Base-by-base conservation (phyloP, 805 yeast genomes). In the Nakazawaea anatomiae region DNA sequence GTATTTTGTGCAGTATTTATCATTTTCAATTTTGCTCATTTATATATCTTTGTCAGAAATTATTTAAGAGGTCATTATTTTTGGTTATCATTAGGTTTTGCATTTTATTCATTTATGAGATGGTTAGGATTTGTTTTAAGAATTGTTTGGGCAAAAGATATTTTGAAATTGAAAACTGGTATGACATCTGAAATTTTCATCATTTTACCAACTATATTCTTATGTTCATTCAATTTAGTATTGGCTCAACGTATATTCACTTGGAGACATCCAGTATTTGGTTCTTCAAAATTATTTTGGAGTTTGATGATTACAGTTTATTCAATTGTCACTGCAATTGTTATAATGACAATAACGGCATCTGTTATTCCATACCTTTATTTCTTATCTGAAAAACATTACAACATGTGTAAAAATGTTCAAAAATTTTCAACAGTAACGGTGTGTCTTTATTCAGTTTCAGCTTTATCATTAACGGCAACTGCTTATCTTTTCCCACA, bases 231-330 rank as follows among this genome's bases (percentile, higher is more conserved):
- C 59, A 83, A 82, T 60, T 71, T 84, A 63, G 76, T 84, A 27
- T 66, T 86, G 48, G 88, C 88, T 4, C 90, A 85, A 62, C 76
- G 92, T 62, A 69, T 85, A 27, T 83, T 84, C 65, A 83, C 89
- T 5, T 84, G 89, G 87, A 72, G 84, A 62, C 91, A 86, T 61
- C 91, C 92, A 6, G 82, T 79, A 47, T 75, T 82, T 9, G 91
- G 90, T 39, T 73, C 79, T 25, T 63, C 75, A 42, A 68, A 64
- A 51, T 52, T 69, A 36, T 80, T 85, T 58, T 78, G 83, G 78
- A 53, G 54, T 35, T 47, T 67, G 31, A 78, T 85, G 84, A 60
- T 74, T 43, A 41, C 64, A 3, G 57, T 81, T 38, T 85, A 86
- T 60, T 57, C 66, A 6, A 57, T 82, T 46, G 89, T 86, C 31